Evolutionary conservation across 768 basidiomycete species (phyloP), one percentile per base, ranked within the genome.

Genomic region (Trametes villosa): DNA sequence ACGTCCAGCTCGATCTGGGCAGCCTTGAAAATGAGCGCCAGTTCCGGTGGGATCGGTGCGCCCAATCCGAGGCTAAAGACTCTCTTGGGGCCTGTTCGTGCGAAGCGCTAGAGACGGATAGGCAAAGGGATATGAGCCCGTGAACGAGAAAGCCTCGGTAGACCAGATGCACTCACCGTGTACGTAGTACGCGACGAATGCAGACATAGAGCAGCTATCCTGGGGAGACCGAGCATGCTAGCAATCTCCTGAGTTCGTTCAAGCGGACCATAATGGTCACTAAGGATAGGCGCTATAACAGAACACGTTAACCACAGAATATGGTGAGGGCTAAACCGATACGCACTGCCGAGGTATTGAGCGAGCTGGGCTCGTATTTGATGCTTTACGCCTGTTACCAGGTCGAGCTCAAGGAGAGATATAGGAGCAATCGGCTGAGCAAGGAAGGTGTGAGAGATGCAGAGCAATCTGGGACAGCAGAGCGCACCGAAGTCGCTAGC

Each of bases 301-400:
- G 9, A 17, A 2, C 6, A 17, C 7, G 18, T 26, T 9, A 20
- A 27, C 12, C 24, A 17, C 29, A 7, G 7, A 15, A 5, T 15
- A 3, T 6, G 9, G 22, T 22, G 6, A 38, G 8, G n/a, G 2
- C 26, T 20, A 27, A 3, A 9, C 5, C 24, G n/a, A 13, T 15
- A 20, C 57, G 29, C 22, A 59, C 62, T 55, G 18, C 40, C 30
- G 18, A 63, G 48, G 31, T 34, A 18, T 24, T 63, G 62, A 17
- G 62, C 52, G 0, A 59, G 34, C 24, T 59, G 57, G 12, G 48
- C 62, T 34, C 62, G 62, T 0, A 63, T 53, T 30, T 63, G 62
- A 29, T 53, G 52, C 29, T 63, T 63, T 24, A 15, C 30, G 0
- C 62, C 62, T 3, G 62, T 63, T 0, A 40, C 22, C 4, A 59